A percentile compares a stretch with the other conserved stretches of the same genome.
Conservation (phyloP, 2,329 filamentous ascomycete species). For the Fusarium fujikuroi region DNA sequence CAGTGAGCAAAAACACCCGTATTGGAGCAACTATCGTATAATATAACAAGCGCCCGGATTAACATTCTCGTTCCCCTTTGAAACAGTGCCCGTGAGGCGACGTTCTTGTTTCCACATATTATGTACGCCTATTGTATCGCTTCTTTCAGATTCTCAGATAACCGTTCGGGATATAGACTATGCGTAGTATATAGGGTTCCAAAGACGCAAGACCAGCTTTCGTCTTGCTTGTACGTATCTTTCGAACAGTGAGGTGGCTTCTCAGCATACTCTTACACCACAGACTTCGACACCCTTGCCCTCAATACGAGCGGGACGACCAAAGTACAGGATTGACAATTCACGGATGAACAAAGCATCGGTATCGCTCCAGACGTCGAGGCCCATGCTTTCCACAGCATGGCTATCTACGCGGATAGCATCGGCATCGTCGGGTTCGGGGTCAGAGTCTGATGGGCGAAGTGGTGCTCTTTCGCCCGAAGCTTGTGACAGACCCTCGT, state of each 20-base stretch:
- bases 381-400: conserved; percentile 75
- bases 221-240: conserved; percentile 23
- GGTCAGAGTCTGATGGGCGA: conserved; percentile 30
- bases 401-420: conserved; percentile 69
- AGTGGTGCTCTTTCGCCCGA: conserved; percentile 46
- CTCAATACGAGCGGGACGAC: conserved; percentile 69
- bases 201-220: conserved; percentile 44
- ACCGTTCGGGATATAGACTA: conserved; percentile 24
- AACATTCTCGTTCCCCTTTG: not conserved
- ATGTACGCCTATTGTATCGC: conserved; percentile 18
- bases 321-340: conserved; percentile 73
- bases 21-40: not conserved
- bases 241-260: not conserved
- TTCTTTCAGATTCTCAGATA: conserved; percentile 5
- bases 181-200: conserved; percentile 28
- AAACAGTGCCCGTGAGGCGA: conserved; percentile 21
- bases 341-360: conserved; percentile 77
- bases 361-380: conserved; percentile 79
- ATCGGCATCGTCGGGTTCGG: conserved; percentile 50
- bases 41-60: not conserved
- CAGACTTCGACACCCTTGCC: conserved; percentile 79
- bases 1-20: not conserved
- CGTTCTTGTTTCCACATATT: conserved; percentile 24
- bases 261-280: conserved; percentile 74
- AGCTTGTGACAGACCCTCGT: conserved; percentile 50